Evolutionary conservation across 78 protist species (phyloP).

Genomic region (Thecamonas trahens): DNA sequence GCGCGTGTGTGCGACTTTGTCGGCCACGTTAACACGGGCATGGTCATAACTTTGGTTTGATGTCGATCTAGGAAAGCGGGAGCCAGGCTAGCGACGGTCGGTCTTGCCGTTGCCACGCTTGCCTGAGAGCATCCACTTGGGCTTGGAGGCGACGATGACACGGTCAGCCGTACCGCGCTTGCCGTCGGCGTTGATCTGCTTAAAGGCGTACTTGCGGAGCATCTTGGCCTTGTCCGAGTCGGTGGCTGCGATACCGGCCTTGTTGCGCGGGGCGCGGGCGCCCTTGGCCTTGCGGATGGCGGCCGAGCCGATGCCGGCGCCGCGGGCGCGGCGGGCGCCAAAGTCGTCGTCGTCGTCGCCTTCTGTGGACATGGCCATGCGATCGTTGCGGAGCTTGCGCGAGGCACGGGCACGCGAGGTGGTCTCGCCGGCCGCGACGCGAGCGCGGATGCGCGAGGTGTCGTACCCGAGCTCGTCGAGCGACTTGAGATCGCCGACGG

Average conservation of each 20-base stretch:
- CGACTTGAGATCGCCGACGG: too few relatives aligned
- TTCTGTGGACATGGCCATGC: too few relatives aligned
- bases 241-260: neutral
- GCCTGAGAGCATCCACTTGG: constrained; percentile 89
- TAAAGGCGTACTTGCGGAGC: neutral
- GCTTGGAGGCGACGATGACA: constrained; percentile 57
- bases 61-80: too few relatives aligned
- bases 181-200: constrained; percentile 29
- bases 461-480: too few relatives aligned
- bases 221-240: neutral
- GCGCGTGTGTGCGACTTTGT: too few relatives aligned
- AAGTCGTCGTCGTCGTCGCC: neutral
- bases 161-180: constrained; percentile 85
- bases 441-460: too few relatives aligned
- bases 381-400: too few relatives aligned
- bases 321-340: neutral
- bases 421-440: too few relatives aligned
- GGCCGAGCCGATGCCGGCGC: neutral
- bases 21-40: too few relatives aligned
- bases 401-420: too few relatives aligned
- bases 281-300: neutral
- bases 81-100: constrained; percentile 88
- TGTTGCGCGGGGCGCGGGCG: constrained; percentile 19
- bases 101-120: constrained; percentile 82
- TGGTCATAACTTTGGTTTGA: too few relatives aligned